Evolutionary conservation across 2,329 filamentous ascomycete species (phyloP).

Genomic region (Pseudovirgaria hyperparasitica): DNA sequence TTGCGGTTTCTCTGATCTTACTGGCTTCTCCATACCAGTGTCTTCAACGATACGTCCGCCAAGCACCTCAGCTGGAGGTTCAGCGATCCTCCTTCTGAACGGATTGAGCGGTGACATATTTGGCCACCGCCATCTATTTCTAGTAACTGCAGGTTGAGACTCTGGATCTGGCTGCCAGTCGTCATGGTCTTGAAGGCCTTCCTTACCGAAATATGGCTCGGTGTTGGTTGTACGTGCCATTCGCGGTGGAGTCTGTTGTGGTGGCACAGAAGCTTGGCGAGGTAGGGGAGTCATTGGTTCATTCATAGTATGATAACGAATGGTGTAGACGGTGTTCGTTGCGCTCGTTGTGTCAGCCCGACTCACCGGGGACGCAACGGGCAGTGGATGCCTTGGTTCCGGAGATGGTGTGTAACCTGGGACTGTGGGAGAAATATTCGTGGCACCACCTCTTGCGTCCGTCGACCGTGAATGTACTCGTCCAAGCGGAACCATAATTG

Average conservation of each 20-base stretch:
- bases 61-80: slow-evolving; percentile 47
- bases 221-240: slow-evolving; percentile 5
- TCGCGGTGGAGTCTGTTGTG: slow-evolving; percentile 3
- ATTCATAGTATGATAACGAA: slow-evolving; percentile 45
- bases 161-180: slow-evolving; percentile 5
- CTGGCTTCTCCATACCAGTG: slow-evolving; percentile 17
- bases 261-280: too few relatives aligned
- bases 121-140: slow-evolving; percentile 33
- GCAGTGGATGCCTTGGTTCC: slow-evolving; percentile 31
- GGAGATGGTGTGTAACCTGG: slow-evolving; percentile 16
- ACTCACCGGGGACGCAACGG: slow-evolving; percentile 43
- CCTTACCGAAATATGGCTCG: slow-evolving; percentile 23
- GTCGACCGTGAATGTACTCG: slow-evolving; percentile 4
- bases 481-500: slow-evolving; percentile 4
- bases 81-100: slow-evolving; percentile 44
- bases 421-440: too few relatives aligned
- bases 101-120: slow-evolving; percentile 41
- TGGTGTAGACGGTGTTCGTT: slow-evolving; percentile 50
- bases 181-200: slow-evolving; percentile 10
- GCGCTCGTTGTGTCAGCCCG: slow-evolving; percentile 49
- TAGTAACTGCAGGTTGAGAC: slow-evolving; percentile 8
- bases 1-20: slow-evolving; percentile 20
- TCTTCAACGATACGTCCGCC: slow-evolving; percentile 40
- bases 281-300: slow-evolving; percentile 31
- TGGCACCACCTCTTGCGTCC: too few relatives aligned